phyloP scores from a whole-genome alignment of 2,329 filamentous ascomycete genomes.

The Exserohilum turcica region DNA sequence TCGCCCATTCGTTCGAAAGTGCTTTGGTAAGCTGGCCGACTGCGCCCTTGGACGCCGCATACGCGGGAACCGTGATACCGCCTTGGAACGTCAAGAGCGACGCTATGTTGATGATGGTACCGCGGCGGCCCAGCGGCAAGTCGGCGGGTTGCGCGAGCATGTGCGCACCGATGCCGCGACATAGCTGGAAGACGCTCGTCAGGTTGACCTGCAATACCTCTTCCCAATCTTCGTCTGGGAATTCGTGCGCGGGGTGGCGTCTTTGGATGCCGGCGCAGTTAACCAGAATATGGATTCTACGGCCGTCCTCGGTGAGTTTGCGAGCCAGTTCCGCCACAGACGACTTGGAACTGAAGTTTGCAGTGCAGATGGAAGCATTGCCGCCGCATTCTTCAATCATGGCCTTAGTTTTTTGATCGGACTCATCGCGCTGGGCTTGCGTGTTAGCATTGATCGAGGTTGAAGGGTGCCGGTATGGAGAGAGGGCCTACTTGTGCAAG shows the following conservation, averaged over 20 bases:
- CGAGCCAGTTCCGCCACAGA: constrained; percentile 67
- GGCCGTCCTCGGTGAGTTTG: constrained; percentile 64
- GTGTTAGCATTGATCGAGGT: constrained; percentile 6
- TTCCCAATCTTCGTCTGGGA: constrained; percentile 78
- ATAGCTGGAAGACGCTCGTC: constrained; percentile 76
- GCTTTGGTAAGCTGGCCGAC: constrained; percentile 85
- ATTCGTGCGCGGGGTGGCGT: constrained; percentile 74
- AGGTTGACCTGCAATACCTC: constrained; percentile 88
- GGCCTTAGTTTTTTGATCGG: constrained; percentile 62
- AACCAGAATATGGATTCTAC: constrained; percentile 75
- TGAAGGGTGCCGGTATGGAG: not conserved
- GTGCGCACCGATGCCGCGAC: constrained; percentile 77
- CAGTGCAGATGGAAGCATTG: constrained; percentile 69
- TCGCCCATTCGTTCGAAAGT: constrained; percentile 83
- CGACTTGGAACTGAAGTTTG: constrained; percentile 67
- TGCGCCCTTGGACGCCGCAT: constrained; percentile 83
- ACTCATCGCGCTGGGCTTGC: constrained; percentile 57
- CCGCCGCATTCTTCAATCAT: constrained; percentile 69
- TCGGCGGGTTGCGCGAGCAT: constrained; percentile 66
- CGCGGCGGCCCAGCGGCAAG: constrained; percentile 60
- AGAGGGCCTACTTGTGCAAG: constrained; percentile 52
- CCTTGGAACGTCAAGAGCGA: constrained; percentile 84
- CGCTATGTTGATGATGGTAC: constrained; percentile 83
- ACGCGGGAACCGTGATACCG: constrained; percentile 85
- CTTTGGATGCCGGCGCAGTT: constrained; percentile 89